Percentiles rank a stretch among this genome's conserved stretches.
Evolutionary conservation across 2,329 filamentous ascomycete species (phyloP).

Genomic region (Fusarium haematococcum): DNA sequence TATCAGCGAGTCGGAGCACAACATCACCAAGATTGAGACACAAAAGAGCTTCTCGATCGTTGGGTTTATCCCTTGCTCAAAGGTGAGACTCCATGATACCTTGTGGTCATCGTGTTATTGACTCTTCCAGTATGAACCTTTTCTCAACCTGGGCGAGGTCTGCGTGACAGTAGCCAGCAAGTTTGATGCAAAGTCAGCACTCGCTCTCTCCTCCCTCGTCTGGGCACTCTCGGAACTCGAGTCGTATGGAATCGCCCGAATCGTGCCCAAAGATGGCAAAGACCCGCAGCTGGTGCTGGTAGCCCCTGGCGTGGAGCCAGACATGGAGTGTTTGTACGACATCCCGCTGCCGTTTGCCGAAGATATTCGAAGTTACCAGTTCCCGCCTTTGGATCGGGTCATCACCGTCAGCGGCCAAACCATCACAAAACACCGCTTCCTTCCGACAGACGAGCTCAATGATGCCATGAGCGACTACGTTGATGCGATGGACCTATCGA

Average conservation of each 20-base stretch:
- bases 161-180: slow-evolving; percentile 82
- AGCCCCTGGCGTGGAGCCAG: slow-evolving; percentile 80
- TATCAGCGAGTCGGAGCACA: slow-evolving; percentile 87
- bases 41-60: slow-evolving; percentile 81
- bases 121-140: slow-evolving; percentile 76
- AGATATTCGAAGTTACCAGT: slow-evolving; percentile 89
- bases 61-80: slow-evolving; percentile 82
- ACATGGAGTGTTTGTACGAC: slow-evolving; percentile 89
- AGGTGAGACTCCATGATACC: slow-evolving; percentile 59
- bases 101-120: slow-evolving; percentile 23
- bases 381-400: slow-evolving; percentile 89
- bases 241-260: slow-evolving; percentile 85
- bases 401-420: slow-evolving; percentile 87
- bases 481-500: slow-evolving; percentile 89
- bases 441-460: slow-evolving; percentile 80
- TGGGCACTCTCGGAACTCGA: slow-evolving; percentile 88
- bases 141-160: slow-evolving; percentile 85
- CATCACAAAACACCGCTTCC: slow-evolving; percentile 83
- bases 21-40: slow-evolving; percentile 89
- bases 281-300: slow-evolving; percentile 82
- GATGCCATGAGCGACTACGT: slow-evolving; percentile 92
- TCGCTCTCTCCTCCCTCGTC: slow-evolving; percentile 90
- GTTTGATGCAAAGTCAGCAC: slow-evolving; percentile 81
- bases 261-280: slow-evolving; percentile 87
- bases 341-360: slow-evolving; percentile 93